phyloP scores from a whole-genome alignment of 1,139 yeast genomes.

The Zhuliangozyma parablackwelliae region DNA sequence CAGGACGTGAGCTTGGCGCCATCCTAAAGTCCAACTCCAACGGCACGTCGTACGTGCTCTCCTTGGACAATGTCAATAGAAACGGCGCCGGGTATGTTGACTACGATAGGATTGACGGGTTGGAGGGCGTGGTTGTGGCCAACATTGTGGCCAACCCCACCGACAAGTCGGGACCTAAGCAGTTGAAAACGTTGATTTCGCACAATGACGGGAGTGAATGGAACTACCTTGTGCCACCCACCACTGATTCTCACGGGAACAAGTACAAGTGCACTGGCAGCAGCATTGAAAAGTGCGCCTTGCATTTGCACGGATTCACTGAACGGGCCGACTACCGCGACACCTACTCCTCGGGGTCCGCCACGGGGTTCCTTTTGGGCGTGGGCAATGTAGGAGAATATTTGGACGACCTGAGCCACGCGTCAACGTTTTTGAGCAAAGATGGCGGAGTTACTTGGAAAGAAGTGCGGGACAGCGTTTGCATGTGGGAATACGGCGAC shows the following conservation, averaged over 20 bases:
- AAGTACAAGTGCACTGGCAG: conserved; percentile 51
- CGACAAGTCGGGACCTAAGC: conserved; percentile 30
- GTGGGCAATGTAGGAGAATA: conserved; percentile 84
- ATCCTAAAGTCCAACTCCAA: conserved; percentile 90
- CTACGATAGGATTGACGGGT: conserved; percentile 75
- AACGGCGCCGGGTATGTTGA: conserved; percentile 75
- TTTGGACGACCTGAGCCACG: conserved; percentile 32
- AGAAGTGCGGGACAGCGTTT: conserved; percentile 66
- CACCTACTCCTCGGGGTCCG: conserved; percentile 83
- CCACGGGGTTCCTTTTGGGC: conserved; percentile 81
- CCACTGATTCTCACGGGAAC: conserved; percentile 57
- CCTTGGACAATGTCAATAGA: conserved; percentile 75
- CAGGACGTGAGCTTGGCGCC: conserved; percentile 65
- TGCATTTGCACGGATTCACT: conserved; percentile 87
- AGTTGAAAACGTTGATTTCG: conserved; percentile 67
- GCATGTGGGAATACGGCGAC: conserved; percentile 96
- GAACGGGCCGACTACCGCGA: conserved; percentile 82
- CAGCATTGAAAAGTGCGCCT: conserved; percentile 58
- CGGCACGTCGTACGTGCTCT: conserved; percentile 83
- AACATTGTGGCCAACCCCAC: conserved; percentile 58
- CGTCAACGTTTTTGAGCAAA: conserved; percentile 66
- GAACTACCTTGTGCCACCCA: conserved; percentile 67
- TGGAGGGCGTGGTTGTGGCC: conserved; percentile 83
- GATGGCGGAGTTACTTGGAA: conserved; percentile 93
- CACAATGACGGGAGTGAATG: conserved; percentile 94